Evolutionary conservation across 148 eudicot genomes (phyloP), one percentile per base, ranked within the genome.

Genomic region (Fagopyrum esculentum): DNA sequence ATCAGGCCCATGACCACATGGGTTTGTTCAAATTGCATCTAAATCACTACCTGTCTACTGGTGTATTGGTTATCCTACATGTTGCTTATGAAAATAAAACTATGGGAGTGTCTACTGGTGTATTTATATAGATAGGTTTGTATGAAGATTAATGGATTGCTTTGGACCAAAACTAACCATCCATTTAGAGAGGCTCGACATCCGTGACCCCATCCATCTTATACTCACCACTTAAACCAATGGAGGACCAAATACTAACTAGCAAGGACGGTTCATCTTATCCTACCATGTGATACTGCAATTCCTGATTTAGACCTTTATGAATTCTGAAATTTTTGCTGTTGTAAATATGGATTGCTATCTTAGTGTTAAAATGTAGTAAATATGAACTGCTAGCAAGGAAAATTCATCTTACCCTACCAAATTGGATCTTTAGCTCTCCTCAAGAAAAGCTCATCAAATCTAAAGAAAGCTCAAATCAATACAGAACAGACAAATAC

Each of bases 91-190:
- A 40, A 64, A n/a, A 6, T 1, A 64, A 45, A 64, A 19, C 7
- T 26, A 30, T 35, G 70, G 70, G 70, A 22, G 22, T 64, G 30
- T 64, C 9, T 9, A 15, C 16, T 43, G 43, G 22, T 61, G 69
- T 61, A 61, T 61, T 61, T 76, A 22, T 22, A 22, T 22, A 22
- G 71, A 72, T 50, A 69, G 63, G 40, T 50, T 73, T 76, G 72
- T 35, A 55, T 13, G 35, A 61, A 74, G 48, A 75, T 74, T 30
- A 78, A 61, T 64, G 46, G 76, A 44, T 19, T 54, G 63, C 10
- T 1, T 12, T 64, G 45, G 12, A n/a, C 17, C 70, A 64, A 57
- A 64, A 64, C 70, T 64, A 35, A 64, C 70, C 35, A 11, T 64
- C 11, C 3, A 60, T 13, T 64, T 2, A 64, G 40, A 64, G 70